These are phyloP conservation scores for Entonaema liquescens DNA, from an alignment of 495 filamentous ascomycete genomes.

Conservation along the genomic window DNA sequence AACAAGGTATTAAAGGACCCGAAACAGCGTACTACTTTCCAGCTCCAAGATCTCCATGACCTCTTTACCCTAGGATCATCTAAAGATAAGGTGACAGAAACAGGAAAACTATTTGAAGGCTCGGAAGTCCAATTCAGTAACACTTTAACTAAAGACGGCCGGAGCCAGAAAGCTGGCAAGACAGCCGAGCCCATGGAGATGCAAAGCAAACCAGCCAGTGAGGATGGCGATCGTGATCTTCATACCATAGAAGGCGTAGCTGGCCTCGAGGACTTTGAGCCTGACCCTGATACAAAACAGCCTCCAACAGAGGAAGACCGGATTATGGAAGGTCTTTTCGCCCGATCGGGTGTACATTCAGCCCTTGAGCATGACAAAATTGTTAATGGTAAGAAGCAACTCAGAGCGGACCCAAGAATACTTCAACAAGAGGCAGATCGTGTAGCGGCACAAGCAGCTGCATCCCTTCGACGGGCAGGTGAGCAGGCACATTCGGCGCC, in stretches of 20 bases:
- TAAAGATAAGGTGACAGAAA: conserved; percentile 78
- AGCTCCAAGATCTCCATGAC: conserved; percentile 86
- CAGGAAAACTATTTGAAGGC: conserved; percentile 82
- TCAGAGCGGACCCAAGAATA: conserved; percentile 73
- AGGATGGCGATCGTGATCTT: conserved; percentile 41
- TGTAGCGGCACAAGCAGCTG: conserved; percentile 79
- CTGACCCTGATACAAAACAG: conserved; percentile 45
- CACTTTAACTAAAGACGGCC: conserved; percentile 48
- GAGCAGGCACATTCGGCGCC: conserved; percentile 74
- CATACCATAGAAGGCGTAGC: conserved; percentile 52
- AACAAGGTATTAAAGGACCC: conserved; percentile 95
- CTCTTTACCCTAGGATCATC: conserved; percentile 82
- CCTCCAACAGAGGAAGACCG: conserved; percentile 62
- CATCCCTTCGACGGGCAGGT: conserved; percentile 74
- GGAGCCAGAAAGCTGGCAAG: conserved; percentile 27
- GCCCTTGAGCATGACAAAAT: conserved; percentile 91
- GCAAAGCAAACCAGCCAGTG: conserved; percentile 50
- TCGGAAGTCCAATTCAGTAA: conserved; percentile 73
- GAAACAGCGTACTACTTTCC: conserved; percentile 86
- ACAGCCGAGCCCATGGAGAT: conserved; percentile 2
- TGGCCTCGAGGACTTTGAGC: conserved; percentile 49
- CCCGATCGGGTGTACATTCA: conserved; percentile 81
- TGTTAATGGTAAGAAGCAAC: conserved; percentile 68
- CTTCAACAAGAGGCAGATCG: conserved; percentile 82
- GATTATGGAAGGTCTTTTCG: conserved; percentile 87